A percentile compares a stretch with the other conserved stretches of the same genome.
Evolutionary conservation across 2,329 filamentous ascomycete genomes (phyloP).

Genomic region (Grosmannia serpens): DNA sequence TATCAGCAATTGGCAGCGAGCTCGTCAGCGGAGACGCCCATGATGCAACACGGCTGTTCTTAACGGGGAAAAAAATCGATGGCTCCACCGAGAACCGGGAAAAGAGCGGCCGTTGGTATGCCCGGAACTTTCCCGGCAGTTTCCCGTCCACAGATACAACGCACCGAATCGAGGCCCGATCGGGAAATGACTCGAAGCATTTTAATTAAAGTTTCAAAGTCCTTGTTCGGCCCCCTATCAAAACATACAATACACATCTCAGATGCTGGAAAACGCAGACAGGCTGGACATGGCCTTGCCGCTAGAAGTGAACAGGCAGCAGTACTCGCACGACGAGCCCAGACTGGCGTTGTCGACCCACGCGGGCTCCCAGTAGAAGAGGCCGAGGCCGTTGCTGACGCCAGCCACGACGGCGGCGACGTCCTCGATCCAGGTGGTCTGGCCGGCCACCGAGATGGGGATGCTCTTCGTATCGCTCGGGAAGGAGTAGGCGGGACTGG

Average conservation of each 20-base stretch:
- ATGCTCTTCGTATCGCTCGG: constrained; percentile 48
- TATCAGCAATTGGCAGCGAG: background rate
- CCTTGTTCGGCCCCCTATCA: background rate
- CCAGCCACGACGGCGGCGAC: constrained; percentile 44
- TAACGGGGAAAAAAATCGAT: background rate
- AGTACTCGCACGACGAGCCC: constrained; percentile 11
- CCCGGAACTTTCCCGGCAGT: background rate
- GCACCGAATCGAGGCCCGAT: no score
- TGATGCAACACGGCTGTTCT: background rate
- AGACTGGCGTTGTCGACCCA: constrained; percentile 11
- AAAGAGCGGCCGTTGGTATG: background rate
- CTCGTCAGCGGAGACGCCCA: background rate
- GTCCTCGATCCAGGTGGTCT: constrained; percentile 47
- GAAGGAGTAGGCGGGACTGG: constrained; percentile 44
- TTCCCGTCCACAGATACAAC: background rate
- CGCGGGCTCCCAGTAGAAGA: constrained; percentile 58
- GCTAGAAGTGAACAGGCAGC: constrained; percentile 8
- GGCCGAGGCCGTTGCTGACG: constrained; percentile 41
- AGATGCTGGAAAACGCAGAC: constrained; percentile 4
- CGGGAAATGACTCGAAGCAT: no score
- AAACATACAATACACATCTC: background rate
- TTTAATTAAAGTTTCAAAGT: no score
- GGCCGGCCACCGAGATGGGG: constrained; percentile 51
- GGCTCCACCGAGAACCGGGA: background rate
- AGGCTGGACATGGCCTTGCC: constrained; percentile 10